These are phyloP conservation scores for Neopestalotiopsis sp. DNA, from an alignment of 2,329 filamentous ascomycete genomes.

Conservation along the genomic window DNA sequence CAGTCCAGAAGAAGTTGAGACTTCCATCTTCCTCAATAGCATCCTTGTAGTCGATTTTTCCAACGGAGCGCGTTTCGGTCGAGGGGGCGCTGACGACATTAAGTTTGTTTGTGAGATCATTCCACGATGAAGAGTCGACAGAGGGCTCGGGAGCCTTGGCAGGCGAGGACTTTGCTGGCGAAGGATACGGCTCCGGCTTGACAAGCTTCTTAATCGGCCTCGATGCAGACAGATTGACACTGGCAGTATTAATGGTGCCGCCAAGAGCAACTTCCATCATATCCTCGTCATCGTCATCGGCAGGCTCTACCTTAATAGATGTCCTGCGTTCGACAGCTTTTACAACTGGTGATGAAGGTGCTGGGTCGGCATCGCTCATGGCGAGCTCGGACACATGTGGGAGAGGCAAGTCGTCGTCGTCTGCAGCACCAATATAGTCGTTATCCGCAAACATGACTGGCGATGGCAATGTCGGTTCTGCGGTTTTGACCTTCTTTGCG, in stretches of 20 bases:
- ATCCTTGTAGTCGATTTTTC: slow-evolving; percentile 83
- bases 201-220: slow-evolving; percentile 78
- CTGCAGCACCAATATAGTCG: slow-evolving; percentile 60
- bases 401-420: slow-evolving; percentile 67
- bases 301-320: slow-evolving; percentile 53
- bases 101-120: slow-evolving; percentile 81
- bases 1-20: slow-evolving; percentile 94
- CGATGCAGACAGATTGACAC: slow-evolving; percentile 84
- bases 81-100: slow-evolving; percentile 82
- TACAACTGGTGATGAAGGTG: slow-evolving; percentile 77
- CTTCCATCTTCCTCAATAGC: slow-evolving; percentile 94
- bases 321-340: slow-evolving; percentile 78
- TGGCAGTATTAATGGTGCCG: slow-evolving; percentile 69
- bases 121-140: slow-evolving; percentile 87
- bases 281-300: slow-evolving; percentile 76
- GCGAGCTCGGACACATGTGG: slow-evolving; percentile 53
- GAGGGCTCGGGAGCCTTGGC: slow-evolving; percentile 61
- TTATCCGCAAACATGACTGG: slow-evolving; percentile 60
- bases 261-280: slow-evolving; percentile 87
- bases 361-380: slow-evolving; percentile 83
- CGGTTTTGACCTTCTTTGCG: slow-evolving; percentile 63
- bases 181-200: slow-evolving; percentile 70
- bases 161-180: slow-evolving; percentile 80
- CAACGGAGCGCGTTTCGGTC: slow-evolving; percentile 66
- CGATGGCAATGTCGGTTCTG: slow-evolving; percentile 54